A percentile compares a stretch with the other conserved stretches of the same genome.
These are phyloP conservation scores for Pichia sporocuriosa DNA, from an alignment of 805 yeast genomes.

Conservation along the genomic window DNA sequence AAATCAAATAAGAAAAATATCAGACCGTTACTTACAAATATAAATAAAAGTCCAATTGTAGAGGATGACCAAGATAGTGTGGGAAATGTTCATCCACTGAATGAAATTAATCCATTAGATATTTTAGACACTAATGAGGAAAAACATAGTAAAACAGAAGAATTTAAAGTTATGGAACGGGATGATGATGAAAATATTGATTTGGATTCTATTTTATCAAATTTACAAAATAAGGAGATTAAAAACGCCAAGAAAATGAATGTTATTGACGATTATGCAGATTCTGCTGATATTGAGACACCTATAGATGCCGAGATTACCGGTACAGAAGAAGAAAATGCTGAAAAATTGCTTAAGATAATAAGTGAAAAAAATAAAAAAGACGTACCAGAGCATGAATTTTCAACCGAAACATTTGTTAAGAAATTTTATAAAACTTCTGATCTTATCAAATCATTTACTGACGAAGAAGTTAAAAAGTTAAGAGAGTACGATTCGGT, in stretches of 20 bases:
- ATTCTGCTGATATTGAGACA: slow-evolving; percentile 30
- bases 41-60: too few relatives aligned
- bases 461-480: slow-evolving; percentile 49
- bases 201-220: slow-evolving; percentile 1
- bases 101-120: not conserved
- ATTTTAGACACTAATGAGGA: slow-evolving; percentile 3
- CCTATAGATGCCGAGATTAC: not conserved
- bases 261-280: slow-evolving; percentile 11
- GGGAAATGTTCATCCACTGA: slow-evolving; percentile 7
- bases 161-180: not conserved
- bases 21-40: not conserved
- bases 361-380: slow-evolving; percentile 43
- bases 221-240: slow-evolving; percentile 1
- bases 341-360: slow-evolving; percentile 29
- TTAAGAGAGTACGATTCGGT: slow-evolving; percentile 60
- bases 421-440: slow-evolving; percentile 61
- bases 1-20: slow-evolving; percentile 1
- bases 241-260: not conserved
- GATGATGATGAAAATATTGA: not conserved
- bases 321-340: slow-evolving; percentile 16
- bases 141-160: slow-evolving; percentile 4
- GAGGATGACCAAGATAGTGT: not conserved
- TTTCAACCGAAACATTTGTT: slow-evolving; percentile 43
- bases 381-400: slow-evolving; percentile 42
- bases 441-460: slow-evolving; percentile 40